These are phyloP conservation scores for Pythium utonaiense DNA, from an alignment of 352 stramenopile species.

Conservation along the genomic window DNA sequence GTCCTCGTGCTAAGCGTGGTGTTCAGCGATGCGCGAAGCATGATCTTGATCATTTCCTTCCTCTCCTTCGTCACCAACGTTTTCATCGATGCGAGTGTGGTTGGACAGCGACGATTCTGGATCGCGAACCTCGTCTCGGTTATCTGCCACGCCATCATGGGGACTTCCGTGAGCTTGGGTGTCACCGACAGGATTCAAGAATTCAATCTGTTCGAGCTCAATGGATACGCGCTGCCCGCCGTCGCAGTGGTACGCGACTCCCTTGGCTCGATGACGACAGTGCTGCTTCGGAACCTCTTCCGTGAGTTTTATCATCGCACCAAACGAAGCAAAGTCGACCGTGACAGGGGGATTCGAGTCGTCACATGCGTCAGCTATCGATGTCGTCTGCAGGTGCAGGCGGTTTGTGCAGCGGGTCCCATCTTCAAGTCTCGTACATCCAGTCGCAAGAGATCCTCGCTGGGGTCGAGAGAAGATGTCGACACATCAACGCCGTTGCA, in stretches of 20 bases:
- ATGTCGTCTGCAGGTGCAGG: constrained; percentile 7
- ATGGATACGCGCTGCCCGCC: constrained; percentile 10
- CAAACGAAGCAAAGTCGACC: not conserved
- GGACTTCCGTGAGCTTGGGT: not conserved
- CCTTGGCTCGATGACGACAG: constrained; percentile 5
- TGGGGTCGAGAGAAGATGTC: not conserved
- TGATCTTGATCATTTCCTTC: not conserved
- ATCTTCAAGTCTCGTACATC: not conserved
- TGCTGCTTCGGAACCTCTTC: constrained; percentile 14
- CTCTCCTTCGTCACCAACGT: constrained; percentile 4
- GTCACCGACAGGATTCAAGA: constrained; percentile 1
- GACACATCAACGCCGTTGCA: not conserved
- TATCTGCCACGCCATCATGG: constrained; percentile 2
- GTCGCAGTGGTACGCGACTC: constrained; percentile 7
- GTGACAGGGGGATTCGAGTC: not conserved
- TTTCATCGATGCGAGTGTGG: constrained; percentile 19
- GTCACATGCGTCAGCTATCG: constrained; percentile 20
- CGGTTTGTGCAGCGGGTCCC: not conserved
- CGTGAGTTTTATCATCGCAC: not conserved
- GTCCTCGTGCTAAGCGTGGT: constrained; percentile 5
- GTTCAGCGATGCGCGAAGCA: not conserved
- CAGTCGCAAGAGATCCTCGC: not conserved
- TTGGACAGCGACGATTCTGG: constrained; percentile 4
- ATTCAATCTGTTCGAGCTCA: constrained; percentile 15
- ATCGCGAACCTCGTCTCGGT: constrained; percentile 7